Conservation (phyloP, 2,329 filamentous ascomycete species). For the Didymella exigua region DNA sequence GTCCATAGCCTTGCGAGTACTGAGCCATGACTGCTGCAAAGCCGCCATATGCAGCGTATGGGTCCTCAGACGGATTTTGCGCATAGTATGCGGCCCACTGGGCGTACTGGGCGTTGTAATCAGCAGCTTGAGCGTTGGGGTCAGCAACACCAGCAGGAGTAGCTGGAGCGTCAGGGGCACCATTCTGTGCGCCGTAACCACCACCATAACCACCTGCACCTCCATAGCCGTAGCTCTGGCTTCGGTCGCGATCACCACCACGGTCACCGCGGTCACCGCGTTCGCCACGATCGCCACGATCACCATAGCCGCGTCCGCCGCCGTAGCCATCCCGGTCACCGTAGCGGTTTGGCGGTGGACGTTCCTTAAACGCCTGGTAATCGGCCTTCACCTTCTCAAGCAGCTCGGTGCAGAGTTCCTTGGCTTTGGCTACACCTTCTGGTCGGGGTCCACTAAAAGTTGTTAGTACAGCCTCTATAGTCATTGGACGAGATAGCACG, state of each 20-base stretch:
- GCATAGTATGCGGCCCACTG: constrained; percentile 70
- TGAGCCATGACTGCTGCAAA: constrained; percentile 51
- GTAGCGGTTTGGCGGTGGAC: constrained; percentile 58
- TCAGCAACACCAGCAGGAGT: constrained; percentile 53
- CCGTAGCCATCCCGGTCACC: constrained; percentile 50
- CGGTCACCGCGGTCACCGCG: constrained; percentile 45
- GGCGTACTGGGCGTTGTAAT: constrained; percentile 82
- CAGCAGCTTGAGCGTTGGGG: constrained; percentile 50
- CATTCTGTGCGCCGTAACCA: constrained; percentile 42
- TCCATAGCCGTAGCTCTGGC: constrained; percentile 49
- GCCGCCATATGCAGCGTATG: constrained; percentile 89
- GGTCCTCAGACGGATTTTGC: constrained; percentile 77
- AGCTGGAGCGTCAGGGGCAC: constrained; percentile 32
- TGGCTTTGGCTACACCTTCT: constrained; percentile 82
- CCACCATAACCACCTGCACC: constrained; percentile 46
- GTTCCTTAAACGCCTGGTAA: constrained; percentile 86
- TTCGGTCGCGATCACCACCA: constrained; percentile 48
- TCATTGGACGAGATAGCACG: constrained; percentile 42
- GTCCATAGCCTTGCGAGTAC: constrained; percentile 41
- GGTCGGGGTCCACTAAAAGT: constrained; percentile 77
- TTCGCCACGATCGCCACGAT: constrained; percentile 45
- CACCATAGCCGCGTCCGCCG: constrained; percentile 49
- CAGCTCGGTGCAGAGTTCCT: constrained; percentile 86
- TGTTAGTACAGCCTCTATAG: constrained; percentile 18
- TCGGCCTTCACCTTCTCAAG: constrained; percentile 84